Conservation (phyloP, 2,329 filamentous ascomycete genomes). For the Aaosphaeria arxii region DNA sequence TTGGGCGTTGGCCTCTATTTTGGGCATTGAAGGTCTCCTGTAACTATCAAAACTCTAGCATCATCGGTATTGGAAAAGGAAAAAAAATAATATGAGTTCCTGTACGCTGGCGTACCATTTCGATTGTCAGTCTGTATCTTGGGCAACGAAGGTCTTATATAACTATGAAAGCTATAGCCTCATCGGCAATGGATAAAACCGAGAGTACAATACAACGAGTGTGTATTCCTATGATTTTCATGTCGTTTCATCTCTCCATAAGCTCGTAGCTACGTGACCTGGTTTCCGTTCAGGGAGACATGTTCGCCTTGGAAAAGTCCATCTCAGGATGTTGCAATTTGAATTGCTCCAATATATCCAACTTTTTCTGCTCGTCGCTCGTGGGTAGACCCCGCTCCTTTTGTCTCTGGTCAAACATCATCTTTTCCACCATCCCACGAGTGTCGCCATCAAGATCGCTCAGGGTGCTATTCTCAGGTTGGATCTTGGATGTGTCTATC, state of each 20-base stretch:
- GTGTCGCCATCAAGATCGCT: slow-evolving; percentile 94
- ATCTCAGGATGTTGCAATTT: slow-evolving; percentile 74
- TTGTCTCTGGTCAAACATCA: slow-evolving; percentile 99
- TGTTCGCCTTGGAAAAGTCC: slow-evolving; percentile 65
- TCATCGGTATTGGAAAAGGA: too few relatives aligned
- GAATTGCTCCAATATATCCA: slow-evolving; percentile 87
- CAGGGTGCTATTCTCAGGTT: slow-evolving; percentile 87
- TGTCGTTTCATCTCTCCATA: background rate
- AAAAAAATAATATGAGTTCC: too few relatives aligned
- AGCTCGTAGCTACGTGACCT: background rate
- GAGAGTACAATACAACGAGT: too few relatives aligned
- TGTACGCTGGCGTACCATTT: too few relatives aligned
- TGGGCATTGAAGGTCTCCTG: too few relatives aligned
- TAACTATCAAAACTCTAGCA: too few relatives aligned
- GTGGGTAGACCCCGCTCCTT: slow-evolving; percentile 89
- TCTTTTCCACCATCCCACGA: slow-evolving; percentile 97
- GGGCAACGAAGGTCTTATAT: too few relatives aligned
- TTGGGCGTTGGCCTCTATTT: too few relatives aligned
- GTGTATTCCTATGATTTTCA: too few relatives aligned
- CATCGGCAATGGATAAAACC: too few relatives aligned
- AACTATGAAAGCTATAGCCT: too few relatives aligned
- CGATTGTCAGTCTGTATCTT: too few relatives aligned
- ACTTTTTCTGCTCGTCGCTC: slow-evolving; percentile 93
- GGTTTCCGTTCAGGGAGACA: slow-evolving; percentile 12
- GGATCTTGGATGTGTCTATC: slow-evolving; percentile 94